A percentile compares a stretch with the other conserved stretches of the same genome.
phyloP scores from a whole-genome alignment of 2,329 filamentous ascomycete genomes.

The Exophiala sideris region DNA sequence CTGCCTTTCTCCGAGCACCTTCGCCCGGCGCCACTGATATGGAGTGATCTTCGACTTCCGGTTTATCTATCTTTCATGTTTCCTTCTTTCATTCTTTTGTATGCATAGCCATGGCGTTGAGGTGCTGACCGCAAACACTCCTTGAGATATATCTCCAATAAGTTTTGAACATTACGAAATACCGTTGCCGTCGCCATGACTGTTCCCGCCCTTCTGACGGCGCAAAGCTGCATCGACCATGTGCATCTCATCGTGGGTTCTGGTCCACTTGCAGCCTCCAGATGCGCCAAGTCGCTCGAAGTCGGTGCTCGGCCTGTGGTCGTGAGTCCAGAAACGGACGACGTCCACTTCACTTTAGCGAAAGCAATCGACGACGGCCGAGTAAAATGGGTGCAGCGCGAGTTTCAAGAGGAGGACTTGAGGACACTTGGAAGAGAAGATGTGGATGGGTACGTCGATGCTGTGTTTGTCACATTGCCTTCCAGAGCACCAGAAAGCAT shows the following conservation, averaged over 20 bases:
- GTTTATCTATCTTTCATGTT: slow-evolving; percentile 11
- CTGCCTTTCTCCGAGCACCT: slow-evolving; percentile 12
- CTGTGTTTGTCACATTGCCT: slow-evolving; percentile 77
- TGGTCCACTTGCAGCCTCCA: slow-evolving; percentile 79
- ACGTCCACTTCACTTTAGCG: slow-evolving; percentile 56
- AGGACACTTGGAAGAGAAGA: slow-evolving; percentile 75
- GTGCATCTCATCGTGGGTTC: slow-evolving; percentile 79
- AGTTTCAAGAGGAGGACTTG: slow-evolving; percentile 69
- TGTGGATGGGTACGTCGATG: slow-evolving; percentile 75
- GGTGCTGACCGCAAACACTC: not conserved
- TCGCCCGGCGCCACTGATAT: not conserved
- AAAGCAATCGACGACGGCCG: slow-evolving; percentile 43
- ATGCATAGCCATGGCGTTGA: slow-evolving; percentile 22
- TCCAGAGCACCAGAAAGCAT: slow-evolving; percentile 47
- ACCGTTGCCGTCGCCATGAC: slow-evolving; percentile 6
- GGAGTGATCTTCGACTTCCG: slow-evolving; percentile 4
- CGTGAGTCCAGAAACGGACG: slow-evolving; percentile 64
- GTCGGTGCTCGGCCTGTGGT: slow-evolving; percentile 79
- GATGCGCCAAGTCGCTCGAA: slow-evolving; percentile 74
- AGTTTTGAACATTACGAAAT: not conserved
- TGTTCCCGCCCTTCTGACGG: slow-evolving; percentile 35
- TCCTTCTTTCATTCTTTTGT: slow-evolving; percentile 5
- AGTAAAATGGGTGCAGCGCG: slow-evolving; percentile 41
- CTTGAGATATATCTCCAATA: not conserved
- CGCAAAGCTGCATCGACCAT: slow-evolving; percentile 40